These are phyloP conservation scores for Scheffersomyces insectosa DNA, from an alignment of 1,139 yeast species.

Conservation along the genomic window DNA sequence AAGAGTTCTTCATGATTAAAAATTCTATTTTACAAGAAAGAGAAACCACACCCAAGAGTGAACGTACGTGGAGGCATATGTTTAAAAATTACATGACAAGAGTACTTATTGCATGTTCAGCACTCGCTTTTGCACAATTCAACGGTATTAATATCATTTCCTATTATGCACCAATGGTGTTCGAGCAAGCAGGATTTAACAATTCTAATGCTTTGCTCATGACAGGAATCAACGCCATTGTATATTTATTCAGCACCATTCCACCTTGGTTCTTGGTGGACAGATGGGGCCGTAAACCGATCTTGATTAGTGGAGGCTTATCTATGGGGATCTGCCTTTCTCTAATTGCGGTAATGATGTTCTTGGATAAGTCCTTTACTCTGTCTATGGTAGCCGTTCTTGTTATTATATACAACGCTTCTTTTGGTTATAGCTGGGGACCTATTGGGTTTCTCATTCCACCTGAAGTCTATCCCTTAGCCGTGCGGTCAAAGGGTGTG, in stretches of 20 bases:
- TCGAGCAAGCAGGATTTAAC: conserved; percentile 53
- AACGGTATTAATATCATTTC: conserved; percentile 58
- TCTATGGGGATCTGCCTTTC: conserved; percentile 47
- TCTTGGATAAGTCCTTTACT: conserved; percentile 36
- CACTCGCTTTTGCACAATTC: conserved; percentile 55
- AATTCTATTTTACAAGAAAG: conserved; percentile 66
- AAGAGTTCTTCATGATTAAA: conserved; percentile 69
- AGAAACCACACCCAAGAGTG: conserved; percentile 38
- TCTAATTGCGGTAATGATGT: conserved; percentile 43
- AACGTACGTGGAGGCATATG: conserved; percentile 48
- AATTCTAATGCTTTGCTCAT: conserved; percentile 50
- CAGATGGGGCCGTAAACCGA: conserved; percentile 55
- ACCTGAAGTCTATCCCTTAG: conserved; percentile 54
- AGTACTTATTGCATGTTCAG: conserved; percentile 50
- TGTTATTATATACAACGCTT: conserved; percentile 52
- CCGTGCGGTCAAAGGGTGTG: conserved; percentile 56
- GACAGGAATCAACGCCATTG: conserved; percentile 54
- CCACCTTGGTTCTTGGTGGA: conserved; percentile 60
- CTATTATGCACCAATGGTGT: conserved; percentile 58
- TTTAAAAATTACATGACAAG: conserved; percentile 37
- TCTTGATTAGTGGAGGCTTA: conserved; percentile 49
- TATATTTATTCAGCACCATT: conserved; percentile 48
- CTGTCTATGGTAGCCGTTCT: conserved; percentile 49
- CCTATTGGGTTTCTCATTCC: conserved; percentile 58
- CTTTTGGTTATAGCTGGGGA: conserved; percentile 60